Base-by-base conservation (phyloP, 164 flowering plant species). In the Tetracentron sinense region DNA sequence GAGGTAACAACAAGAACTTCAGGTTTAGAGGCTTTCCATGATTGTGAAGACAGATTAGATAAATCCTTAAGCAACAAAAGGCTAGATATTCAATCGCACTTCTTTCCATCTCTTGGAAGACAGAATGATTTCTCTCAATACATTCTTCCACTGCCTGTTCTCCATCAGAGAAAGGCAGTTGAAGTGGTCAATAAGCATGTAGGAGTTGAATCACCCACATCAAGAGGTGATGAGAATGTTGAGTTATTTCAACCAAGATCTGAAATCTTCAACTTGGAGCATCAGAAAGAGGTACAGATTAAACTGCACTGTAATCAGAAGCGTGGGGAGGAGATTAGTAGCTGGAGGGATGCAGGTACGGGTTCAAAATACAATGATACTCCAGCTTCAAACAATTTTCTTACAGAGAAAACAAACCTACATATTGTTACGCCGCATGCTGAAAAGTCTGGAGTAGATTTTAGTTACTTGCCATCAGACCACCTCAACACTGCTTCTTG, bases 1-100 rank as follows among this genome's bases (percentile, higher is more conserved):
- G 68, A 70, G 67, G 62, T 71, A 62, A 51, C 77, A 52, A 29
- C 65, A n/a, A 65, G 63, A 64, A 21, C 42, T 69, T 71, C 69
- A 31, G 65, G 64, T 62, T 61, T 75, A 29, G 82, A 56, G 8
- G 60, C 33, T 58, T 38, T 63, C 60, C 76, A 69, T 42, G 77
- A 71, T 59, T 47, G 69, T 56, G 52, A 44, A 19, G 54, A 17
- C 26, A 64, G 66, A 55, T 7, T 59, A 48, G 75, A 72, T 42
- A 62, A 73, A 62, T 47, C 29, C 42, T 19, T 47, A 15, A 54
- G 75, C 20, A 69, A 60, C 46, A 79, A 62, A 48, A 59, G 33
- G 23, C 20, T 59, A 62, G 71, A 71, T 65, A 52, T 21, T 50
- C 60, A 58, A 63, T 60, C 73, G 22, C 64, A 62, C 1, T 44